These are phyloP conservation scores for Camellia sinensis DNA, from an alignment of 148 eudicot genomes.

Conservation along the genomic window DNA sequence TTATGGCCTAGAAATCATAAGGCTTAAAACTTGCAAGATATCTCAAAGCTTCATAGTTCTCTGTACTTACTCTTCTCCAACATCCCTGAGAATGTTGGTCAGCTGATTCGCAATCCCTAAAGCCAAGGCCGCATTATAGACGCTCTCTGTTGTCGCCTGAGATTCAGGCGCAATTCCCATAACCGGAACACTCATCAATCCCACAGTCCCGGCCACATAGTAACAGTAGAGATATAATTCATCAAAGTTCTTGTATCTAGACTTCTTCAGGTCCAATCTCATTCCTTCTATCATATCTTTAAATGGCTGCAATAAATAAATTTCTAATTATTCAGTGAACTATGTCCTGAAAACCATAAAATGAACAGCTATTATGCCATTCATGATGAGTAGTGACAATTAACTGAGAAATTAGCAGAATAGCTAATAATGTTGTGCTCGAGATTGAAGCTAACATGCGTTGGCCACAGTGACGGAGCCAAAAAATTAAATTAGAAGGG, in stretches of 20 bases:
- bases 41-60: background rate
- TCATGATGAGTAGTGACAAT: background rate
- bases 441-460: background rate
- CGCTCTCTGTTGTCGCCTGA: constrained; percentile 83
- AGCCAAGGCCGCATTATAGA: constrained; percentile 82
- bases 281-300: constrained; percentile 99
- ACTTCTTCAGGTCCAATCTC: constrained; percentile 86
- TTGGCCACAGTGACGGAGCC: no score
- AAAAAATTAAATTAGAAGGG: no score
- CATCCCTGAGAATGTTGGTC: constrained; percentile 97
- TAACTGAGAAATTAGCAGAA: background rate
- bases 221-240: constrained; percentile 90
- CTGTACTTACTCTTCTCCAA: constrained; percentile 91
- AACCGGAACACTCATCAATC: constrained; percentile 92
- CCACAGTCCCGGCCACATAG: constrained; percentile 97
- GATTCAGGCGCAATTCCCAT: constrained; percentile 94
- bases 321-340: background rate
- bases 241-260: constrained; percentile 84
- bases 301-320: constrained; percentile 66
- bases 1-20: background rate
- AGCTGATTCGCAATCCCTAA: constrained; percentile 92
- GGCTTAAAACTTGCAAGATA: background rate
- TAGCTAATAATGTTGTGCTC: background rate
- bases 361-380: background rate
- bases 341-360: background rate